Conservation (phyloP, 768 basidiomycete genomes). For the Paxillus rubicundulus region DNA sequence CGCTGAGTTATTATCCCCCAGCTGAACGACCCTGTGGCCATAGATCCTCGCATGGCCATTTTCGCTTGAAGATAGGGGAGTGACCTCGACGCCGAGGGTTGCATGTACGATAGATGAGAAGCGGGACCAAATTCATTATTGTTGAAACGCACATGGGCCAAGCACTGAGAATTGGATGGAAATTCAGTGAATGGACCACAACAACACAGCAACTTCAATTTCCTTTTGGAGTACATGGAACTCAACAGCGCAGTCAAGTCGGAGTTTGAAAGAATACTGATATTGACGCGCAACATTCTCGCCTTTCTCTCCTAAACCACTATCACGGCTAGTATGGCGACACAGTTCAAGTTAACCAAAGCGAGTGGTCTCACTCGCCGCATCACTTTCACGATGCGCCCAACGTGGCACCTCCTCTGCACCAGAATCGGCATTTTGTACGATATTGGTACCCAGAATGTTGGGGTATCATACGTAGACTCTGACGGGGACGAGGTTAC, state of each 20-base stretch:
- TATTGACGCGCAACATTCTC: constrained; percentile 7
- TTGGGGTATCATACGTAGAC: constrained; percentile 74
- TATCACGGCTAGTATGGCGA: constrained; percentile 42
- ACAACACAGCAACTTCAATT: neutral
- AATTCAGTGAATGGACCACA: no score
- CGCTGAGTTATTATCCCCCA: constrained; percentile 24
- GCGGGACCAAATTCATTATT: neutral
- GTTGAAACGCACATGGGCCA: neutral
- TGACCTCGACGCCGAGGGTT: neutral
- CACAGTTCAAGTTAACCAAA: constrained; percentile 66
- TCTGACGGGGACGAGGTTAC: constrained; percentile 74
- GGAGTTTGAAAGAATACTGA: constrained; percentile 39
- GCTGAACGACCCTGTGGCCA: constrained; percentile 70
- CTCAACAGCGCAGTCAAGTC: constrained; percentile 34
- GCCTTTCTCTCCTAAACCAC: constrained; percentile 16
- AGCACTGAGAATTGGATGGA: no score
- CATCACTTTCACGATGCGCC: constrained; percentile 47
- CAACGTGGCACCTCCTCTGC: constrained; percentile 58
- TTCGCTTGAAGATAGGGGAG: constrained; percentile 52
- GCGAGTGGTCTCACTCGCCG: constrained; percentile 59
- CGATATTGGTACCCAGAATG: constrained; percentile 51
- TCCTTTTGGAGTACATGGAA: neutral
- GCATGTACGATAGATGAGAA: neutral
- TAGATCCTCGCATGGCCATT: constrained; percentile 63
- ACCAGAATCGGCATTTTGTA: constrained; percentile 53